phyloP scores from a whole-genome alignment of 176 grass and related monocot genomes.

The Ampelocalamus luodianensis region DNA sequence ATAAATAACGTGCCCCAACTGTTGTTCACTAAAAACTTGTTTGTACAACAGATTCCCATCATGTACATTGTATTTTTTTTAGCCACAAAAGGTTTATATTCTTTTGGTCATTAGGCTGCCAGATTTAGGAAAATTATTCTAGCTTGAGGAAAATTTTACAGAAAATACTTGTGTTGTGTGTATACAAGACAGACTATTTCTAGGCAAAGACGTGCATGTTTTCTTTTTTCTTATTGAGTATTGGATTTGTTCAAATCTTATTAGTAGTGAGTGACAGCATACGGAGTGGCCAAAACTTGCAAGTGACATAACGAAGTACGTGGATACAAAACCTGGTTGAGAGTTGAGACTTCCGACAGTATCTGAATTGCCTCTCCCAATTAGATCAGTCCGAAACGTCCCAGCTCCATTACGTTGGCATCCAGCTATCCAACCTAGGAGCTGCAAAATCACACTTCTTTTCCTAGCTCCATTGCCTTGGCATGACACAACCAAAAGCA shows the following conservation, averaged over 20 bases:
- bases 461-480: neutral
- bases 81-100: neutral
- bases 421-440: neutral
- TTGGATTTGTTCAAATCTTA: neutral
- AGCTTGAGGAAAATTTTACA: slow-evolving; percentile 19
- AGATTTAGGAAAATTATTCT: slow-evolving; percentile 23
- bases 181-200: neutral
- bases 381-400: neutral
- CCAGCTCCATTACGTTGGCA: neutral
- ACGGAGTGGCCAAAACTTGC: neutral
- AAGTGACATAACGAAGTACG: neutral
- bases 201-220: neutral
- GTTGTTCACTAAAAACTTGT: neutral
- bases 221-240: neutral
- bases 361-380: neutral
- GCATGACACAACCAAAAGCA: neutral
- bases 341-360: neutral
- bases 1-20: slow-evolving; percentile 25
- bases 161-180: neutral
- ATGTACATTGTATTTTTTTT: slow-evolving; percentile 24
- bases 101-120: neutral
- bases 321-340: neutral
- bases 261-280: neutral
- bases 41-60: neutral
- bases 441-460: slow-evolving; percentile 23